Evolutionary conservation across 1,284 basidiomycete genomes (phyloP).

Genomic region (Cystobasidium sp.): DNA sequence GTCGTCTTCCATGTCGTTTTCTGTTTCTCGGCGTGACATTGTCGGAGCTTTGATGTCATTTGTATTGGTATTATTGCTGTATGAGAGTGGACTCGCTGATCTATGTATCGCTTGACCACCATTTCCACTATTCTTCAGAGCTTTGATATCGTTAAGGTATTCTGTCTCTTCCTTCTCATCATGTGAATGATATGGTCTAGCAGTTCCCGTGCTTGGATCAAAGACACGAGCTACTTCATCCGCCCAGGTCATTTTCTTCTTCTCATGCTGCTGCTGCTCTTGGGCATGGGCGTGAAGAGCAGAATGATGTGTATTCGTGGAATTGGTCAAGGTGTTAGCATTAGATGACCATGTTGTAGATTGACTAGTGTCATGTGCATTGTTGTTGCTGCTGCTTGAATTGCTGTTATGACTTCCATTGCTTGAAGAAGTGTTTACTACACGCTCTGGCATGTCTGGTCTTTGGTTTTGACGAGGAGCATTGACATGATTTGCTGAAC

Average conservation of each 20-base stretch:
- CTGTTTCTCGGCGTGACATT: conserved; percentile 5
- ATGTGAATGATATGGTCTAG: not conserved
- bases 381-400: not conserved
- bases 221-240: conserved; percentile 21
- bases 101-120: not conserved
- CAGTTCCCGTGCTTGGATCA: not conserved
- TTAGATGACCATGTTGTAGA: conserved; percentile 25
- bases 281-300: not conserved
- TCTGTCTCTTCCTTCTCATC: conserved; percentile 9
- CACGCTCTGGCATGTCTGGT: not conserved
- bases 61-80: not conserved
- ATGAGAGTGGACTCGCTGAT: not conserved
- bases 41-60: not conserved
- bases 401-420: conserved; percentile 9
- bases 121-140: no score
- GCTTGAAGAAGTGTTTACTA: not conserved
- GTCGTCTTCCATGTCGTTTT: conserved; percentile 23
- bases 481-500: not conserved
- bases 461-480: not conserved
- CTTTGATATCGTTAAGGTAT: not conserved
- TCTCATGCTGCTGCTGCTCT: conserved; percentile 8
- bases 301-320: not conserved
- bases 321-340: conserved; percentile 22
- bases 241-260: conserved; percentile 24
- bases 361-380: not conserved